These are phyloP conservation scores for Ogataea thermomethanolica DNA, from an alignment of 805 yeast species.

Conservation along the genomic window DNA sequence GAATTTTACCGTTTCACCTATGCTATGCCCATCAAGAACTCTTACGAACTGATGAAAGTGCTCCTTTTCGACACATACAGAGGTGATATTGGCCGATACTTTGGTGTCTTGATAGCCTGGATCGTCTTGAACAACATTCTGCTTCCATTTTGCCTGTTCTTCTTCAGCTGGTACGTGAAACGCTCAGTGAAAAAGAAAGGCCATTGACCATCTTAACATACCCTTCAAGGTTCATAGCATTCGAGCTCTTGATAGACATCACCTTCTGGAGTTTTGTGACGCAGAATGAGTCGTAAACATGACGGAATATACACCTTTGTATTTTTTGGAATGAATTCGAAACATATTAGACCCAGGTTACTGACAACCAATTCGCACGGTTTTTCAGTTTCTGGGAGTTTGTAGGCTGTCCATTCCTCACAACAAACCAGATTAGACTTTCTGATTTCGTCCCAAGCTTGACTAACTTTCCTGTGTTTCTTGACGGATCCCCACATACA, in stretches of 20 bases:
- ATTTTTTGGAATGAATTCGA: conserved; percentile 2
- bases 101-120: conserved; percentile 62
- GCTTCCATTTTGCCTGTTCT: conserved; percentile 43
- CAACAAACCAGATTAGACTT: background rate
- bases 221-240: too few species aligned
- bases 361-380: conserved; percentile 15
- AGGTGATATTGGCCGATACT: conserved; percentile 55
- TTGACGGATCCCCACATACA: background rate
- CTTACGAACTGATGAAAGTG: conserved; percentile 58
- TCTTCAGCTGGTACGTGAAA: conserved; percentile 38
- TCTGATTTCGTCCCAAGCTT: background rate
- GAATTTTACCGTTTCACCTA: conserved; percentile 62
- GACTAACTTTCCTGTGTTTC: background rate
- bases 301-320: conserved; percentile 14
- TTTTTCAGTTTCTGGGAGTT: background rate
- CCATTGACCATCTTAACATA: background rate
- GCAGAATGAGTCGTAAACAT: conserved; percentile 3
- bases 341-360: conserved; percentile 17
- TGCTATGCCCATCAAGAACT: conserved; percentile 66
- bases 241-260: background rate
- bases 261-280: background rate
- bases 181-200: conserved; percentile 17
- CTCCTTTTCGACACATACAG: conserved; percentile 54
- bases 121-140: conserved; percentile 44
- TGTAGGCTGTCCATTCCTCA: conserved; percentile 1